Conservation (phyloP, 441 rosid genomes). For the Populus tomentosa region DNA sequence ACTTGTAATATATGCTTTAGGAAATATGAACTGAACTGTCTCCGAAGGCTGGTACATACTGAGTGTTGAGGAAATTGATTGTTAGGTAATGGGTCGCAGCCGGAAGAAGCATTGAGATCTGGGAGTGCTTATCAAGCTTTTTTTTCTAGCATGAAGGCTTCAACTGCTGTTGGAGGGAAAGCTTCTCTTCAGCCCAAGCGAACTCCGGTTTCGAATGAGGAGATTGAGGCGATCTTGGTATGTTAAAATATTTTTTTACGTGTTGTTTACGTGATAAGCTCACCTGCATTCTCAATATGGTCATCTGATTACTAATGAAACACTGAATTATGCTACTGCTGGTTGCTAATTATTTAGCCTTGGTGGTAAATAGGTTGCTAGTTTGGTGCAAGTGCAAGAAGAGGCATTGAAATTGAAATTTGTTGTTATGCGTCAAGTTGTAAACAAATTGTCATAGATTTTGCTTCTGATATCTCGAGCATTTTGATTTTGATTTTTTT, state of each 20-base stretch:
- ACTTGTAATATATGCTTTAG: background rate
- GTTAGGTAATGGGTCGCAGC: constrained; percentile 43
- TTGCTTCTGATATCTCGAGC: background rate
- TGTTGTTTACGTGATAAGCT: background rate
- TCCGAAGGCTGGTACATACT: background rate
- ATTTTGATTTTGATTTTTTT: background rate
- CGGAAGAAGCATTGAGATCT: constrained; percentile 29
- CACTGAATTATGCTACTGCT: background rate
- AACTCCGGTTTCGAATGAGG: constrained; percentile 66
- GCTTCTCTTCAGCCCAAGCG: constrained; percentile 92
- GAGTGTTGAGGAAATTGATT: constrained; percentile 12
- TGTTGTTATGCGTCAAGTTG: background rate
- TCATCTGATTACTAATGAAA: background rate
- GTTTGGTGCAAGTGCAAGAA: background rate
- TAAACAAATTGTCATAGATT: background rate
- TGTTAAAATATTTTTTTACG: constrained; percentile 5
- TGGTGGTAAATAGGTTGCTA: background rate
- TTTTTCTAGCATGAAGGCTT: constrained; percentile 49
- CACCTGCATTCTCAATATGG: background rate
- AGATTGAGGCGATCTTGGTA: constrained; percentile 83
- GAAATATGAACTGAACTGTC: background rate
- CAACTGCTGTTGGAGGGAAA: constrained; percentile 55
- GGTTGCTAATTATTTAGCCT: background rate
- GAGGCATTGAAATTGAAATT: background rate
- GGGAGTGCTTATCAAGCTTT: constrained; percentile 39